Evolutionary conservation across 176 grass and related monocot genomes (phyloP), one percentile per base, ranked within the genome.

Genomic region (Calamus simplicifolius): DNA sequence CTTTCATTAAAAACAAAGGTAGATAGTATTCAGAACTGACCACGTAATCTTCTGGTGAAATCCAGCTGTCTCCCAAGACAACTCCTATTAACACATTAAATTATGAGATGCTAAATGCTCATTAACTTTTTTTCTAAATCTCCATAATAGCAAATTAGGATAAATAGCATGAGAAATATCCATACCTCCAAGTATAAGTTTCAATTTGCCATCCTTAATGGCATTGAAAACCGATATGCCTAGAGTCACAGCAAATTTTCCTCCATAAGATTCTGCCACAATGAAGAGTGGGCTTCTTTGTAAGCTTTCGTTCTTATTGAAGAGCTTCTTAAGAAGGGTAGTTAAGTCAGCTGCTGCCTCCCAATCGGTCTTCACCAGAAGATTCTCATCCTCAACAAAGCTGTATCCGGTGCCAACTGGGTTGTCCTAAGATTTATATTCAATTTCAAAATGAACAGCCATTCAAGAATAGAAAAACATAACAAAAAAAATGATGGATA

Each of bases 331-430:
- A 23, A 89, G 59, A 50, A 89, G 70, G 50, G 69, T 52, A 0
- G 67, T 83, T 28, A 79, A 52, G 58, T 95, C 85, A 14, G 18
- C 51, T 4, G 82, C 82, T 16, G 81, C 82, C 29, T 80, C 71
- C 66, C 68, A 53, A 61, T 95, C 89, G 7, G 68, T 89, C 5
- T 65, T 95, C 38, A 85, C 85, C 4, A 95, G 69, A 12, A 81
- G 35, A 58, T 58, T 78, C 54, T 77, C 60, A 27, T 81, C 61
- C 83, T 89, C 84, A 8, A 91, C 87, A 76, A 75, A 97, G 68
- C 93, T 91, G 68, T 82, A 97, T 3, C 87, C 87, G 23, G 77
- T 83, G 3, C 87, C 93, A 1, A 91, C 93, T 0, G 87, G 93
- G 78, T 97, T 97, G 79, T 97, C 87, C 92, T 97, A 56, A 13